Evolutionary conservation across 805 yeast species (phyloP), one percentile per base, ranked within the genome.

Genomic region (Ogataea sp.): DNA sequence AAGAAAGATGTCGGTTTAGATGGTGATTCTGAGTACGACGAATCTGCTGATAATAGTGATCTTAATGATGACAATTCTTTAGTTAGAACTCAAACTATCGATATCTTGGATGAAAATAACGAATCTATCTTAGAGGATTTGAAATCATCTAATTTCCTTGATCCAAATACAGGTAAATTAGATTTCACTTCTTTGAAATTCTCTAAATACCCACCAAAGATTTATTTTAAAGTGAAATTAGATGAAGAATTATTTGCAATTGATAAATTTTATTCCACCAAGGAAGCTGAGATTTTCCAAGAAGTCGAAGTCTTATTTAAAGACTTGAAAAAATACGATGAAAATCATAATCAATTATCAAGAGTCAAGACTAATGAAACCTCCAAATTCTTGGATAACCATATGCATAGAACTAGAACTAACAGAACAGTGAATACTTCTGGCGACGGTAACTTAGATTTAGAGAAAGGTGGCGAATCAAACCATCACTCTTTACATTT

Each of bases 241-340:
- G 49, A 64, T 21, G 56, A 52, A n/a, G 82, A 79, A 49, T 62
- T 76, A 40, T 44, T 47, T 20, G 77, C 74, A 47, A 67, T 79
- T 41, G 77, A 75, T 49, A 61, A 55, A 7, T 79, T 79, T 44
- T 79, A 71, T 53, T 57, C 59, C 31, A 41, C 48, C 15, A 70
- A 68, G 38, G 80, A 78, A 49, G 51, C 60, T 1, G 70, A 67
- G 41, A 60, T 76, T 17, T 69, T 65, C 43, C 49, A 45, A 6
- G 71, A 69, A 38, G 73, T 65, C 49, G 71, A 69, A 34, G 56
- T 64, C 23, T 61, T 78, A 41, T 52, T 71, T 23, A 54, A 59
- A 40, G 82, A 78, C 49, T 61, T 78, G 39, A 69, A 67, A 44
- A 47, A 61, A 17, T 62, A 63, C 29, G 45, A 51, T 20, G 58